These are phyloP conservation scores for Pachyrhizus erosus DNA, from an alignment of 306 rosid species.

Conservation along the genomic window DNA sequence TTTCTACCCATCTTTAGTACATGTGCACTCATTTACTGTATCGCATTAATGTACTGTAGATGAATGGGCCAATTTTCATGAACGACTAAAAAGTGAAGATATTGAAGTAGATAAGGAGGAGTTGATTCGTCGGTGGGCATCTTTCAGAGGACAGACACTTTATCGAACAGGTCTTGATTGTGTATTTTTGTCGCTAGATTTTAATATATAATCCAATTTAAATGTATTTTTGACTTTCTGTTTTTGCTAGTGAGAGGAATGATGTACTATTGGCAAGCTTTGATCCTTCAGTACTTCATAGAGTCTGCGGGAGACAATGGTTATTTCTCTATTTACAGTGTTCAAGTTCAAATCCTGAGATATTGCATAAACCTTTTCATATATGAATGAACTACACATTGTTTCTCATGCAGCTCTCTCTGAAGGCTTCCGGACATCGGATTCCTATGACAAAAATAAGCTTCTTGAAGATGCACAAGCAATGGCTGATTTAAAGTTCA, in stretches of 20 bases:
- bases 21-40: conserved; percentile 29
- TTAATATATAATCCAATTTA: conserved; percentile 31
- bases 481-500: conserved; percentile 89
- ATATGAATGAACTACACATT: conserved; percentile 21
- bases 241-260: conserved; percentile 85
- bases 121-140: conserved; percentile 76
- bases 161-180: conserved; percentile 83
- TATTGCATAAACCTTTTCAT: conserved; percentile 5
- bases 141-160: conserved; percentile 96
- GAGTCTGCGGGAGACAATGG: conserved; percentile 72
- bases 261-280: conserved; percentile 89
- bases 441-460: conserved; percentile 28
- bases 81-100: conserved; percentile 47
- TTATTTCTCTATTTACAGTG: conserved; percentile 47
- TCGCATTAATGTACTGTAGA: conserved; percentile 56
- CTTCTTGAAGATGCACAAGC: conserved; percentile 66
- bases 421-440: conserved; percentile 53
- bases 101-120: conserved; percentile 50
- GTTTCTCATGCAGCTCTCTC: conserved; percentile 57
- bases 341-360: conserved; percentile 34
- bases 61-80: conserved; percentile 83
- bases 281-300: conserved; percentile 71
- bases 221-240: conserved; percentile 15
- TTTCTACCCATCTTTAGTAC: conserved; percentile 10
- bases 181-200: conserved; percentile 16